Evolutionary conservation across 805 yeast species (phyloP), one percentile per base, ranked within the genome.

Genomic region (Candida morakotiae): DNA sequence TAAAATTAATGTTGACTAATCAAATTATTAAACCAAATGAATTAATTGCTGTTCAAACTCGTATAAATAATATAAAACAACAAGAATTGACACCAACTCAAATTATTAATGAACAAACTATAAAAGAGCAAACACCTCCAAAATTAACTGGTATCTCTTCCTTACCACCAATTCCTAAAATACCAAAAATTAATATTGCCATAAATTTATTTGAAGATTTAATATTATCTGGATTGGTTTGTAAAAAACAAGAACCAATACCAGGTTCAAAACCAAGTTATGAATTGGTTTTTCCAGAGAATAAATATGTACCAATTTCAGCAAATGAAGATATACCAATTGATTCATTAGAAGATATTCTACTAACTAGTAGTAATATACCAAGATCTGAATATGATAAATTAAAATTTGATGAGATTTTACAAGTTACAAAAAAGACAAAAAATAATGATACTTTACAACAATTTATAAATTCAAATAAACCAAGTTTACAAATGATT

Each of bases 211-310:
- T 69, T 43, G 50, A 56, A 14, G 51, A 55, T 15, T 55, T 69
- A 26, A 42, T 68, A 6, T 49, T 53, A 8, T 52, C 61, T 3
- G 74, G 74, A 3, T 53, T 69, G 30, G 64, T 69, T 4, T 54
- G 54, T 21, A 57, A 59, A 20, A 69, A 67, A 32, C 71, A 66
- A 47, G 64, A 66, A 9, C 60, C 65, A 23, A 59, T 58, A 19
- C 66, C 67, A 5, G 69, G 68, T 9, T 55, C 67, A 9, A 50
- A 52, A 36, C 68, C 69, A 4, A 47, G 40, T 10, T 64, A 64
- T 44, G 47, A 47, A 30, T 47, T 63, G 32, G 52, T 53, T 6
- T 49, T 53, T 24, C 70, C 70, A 10, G 56, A 51, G 29, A 49
- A 48, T 36, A 64, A 62, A 46, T 62, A 53, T 44, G 41, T 42